phyloP scores from a whole-genome alignment of 306 rosid species.

The Fagus crenata region DNA sequence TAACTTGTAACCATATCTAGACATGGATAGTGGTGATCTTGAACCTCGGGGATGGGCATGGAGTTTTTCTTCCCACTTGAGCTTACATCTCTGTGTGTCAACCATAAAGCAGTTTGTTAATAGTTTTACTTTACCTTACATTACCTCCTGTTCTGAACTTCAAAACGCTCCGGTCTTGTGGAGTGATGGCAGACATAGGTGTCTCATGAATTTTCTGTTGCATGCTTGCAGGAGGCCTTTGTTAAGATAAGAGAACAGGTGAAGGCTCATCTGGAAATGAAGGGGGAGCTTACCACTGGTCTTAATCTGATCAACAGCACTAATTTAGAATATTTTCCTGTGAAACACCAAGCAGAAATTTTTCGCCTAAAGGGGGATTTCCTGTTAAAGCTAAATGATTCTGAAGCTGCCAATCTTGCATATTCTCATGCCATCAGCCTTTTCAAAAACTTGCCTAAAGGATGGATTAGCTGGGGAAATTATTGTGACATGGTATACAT shows the following conservation, averaged over 20 bases:
- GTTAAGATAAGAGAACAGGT: slow-evolving; percentile 97
- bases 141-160: neutral
- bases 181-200: slow-evolving; percentile 7
- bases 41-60: too few species aligned
- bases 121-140: neutral
- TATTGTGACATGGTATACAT: slow-evolving; percentile 87
- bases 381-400: slow-evolving; percentile 72
- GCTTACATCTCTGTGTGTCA: too few species aligned
- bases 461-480: slow-evolving; percentile 99
- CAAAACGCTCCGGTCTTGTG: slow-evolving; percentile 9
- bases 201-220: slow-evolving; percentile 38
- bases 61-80: too few species aligned
- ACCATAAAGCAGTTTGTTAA: too few species aligned
- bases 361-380: slow-evolving; percentile 89
- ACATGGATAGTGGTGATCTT: too few species aligned
- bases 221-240: slow-evolving; percentile 87
- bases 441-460: slow-evolving; percentile 91
- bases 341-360: slow-evolving; percentile 92
- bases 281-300: slow-evolving; percentile 83
- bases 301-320: slow-evolving; percentile 87
- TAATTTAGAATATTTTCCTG: slow-evolving; percentile 90
- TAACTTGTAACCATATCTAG: too few species aligned
- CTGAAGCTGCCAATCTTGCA: slow-evolving; percentile 74
- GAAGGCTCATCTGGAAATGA: slow-evolving; percentile 85
- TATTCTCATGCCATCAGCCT: slow-evolving; percentile 84